phyloP scores from a whole-genome alignment of 176 grass and related monocot species.

The Zoysia pacifica region DNA sequence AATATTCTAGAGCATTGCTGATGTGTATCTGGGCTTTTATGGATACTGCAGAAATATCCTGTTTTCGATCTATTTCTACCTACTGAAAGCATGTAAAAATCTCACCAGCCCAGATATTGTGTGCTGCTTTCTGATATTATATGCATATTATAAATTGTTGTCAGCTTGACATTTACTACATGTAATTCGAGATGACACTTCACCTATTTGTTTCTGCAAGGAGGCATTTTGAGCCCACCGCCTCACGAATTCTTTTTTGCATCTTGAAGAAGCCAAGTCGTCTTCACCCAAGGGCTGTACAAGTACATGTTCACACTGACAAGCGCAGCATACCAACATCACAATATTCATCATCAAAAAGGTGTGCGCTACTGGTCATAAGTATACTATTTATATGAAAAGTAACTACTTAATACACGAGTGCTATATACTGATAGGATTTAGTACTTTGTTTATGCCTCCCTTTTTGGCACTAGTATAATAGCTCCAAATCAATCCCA shows the following conservation, averaged over 20 bases:
- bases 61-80: neutral
- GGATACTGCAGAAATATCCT: no score
- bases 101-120: neutral
- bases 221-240: neutral
- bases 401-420: slow-evolving; percentile 5
- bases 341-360: slow-evolving; percentile 22
- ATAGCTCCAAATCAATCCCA: neutral
- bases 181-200: no score
- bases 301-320: neutral
- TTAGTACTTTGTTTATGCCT: no score
- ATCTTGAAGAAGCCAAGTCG: slow-evolving; percentile 19
- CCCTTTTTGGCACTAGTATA: neutral
- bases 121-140: no score
- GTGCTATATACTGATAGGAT: neutral
- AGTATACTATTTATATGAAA: slow-evolving; percentile 33
- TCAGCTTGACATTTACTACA: no score
- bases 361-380: slow-evolving; percentile 4
- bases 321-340: slow-evolving; percentile 42
- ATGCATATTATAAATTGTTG: no score
- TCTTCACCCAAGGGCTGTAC: neutral
- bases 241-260: neutral
- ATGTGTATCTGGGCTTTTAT: no score
- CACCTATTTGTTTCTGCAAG: neutral
- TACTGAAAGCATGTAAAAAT: neutral
- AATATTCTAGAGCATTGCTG: no score